Evolutionary conservation across 257 asterid species (phyloP).

Genomic region (Thymus quinquecostatus): DNA sequence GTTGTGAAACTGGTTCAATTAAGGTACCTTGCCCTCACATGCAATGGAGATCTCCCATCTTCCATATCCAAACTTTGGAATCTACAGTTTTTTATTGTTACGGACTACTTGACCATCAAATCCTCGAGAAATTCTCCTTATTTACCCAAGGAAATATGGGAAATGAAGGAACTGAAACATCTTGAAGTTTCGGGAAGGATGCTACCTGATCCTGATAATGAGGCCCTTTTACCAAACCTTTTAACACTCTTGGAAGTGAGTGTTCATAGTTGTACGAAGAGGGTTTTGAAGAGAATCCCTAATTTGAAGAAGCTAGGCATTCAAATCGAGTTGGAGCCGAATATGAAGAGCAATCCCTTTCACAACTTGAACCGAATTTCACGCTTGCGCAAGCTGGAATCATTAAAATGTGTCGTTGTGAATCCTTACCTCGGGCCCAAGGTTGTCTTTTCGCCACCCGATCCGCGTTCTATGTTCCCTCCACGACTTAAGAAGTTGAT

Average conservation of each 20-base stretch:
- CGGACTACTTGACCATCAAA: background rate
- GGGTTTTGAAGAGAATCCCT: constrained; percentile 3
- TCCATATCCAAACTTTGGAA: background rate
- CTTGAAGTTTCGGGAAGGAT: background rate
- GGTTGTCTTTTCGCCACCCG: background rate
- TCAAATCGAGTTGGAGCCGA: background rate
- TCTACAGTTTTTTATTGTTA: background rate
- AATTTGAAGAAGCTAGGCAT: background rate
- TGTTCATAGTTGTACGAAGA: background rate
- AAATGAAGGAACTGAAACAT: constrained; percentile 23
- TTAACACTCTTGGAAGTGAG: background rate
- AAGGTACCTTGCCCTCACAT: background rate
- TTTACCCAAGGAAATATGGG: constrained; percentile 10
- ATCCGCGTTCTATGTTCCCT: background rate
- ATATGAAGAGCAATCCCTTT: background rate
- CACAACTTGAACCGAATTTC: background rate
- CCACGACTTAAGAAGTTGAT: background rate
- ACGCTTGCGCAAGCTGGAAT: background rate
- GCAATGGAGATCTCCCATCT: background rate
- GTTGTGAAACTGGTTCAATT: background rate
- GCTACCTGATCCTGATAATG: background rate
- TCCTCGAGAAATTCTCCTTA: background rate
- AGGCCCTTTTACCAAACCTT: constrained; percentile 1
- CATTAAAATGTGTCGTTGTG: background rate
- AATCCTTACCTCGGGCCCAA: background rate